Percentiles rank a stretch among this genome's conserved stretches.
Conservation (phyloP, 108 stramenopile species). For the Nitzschia sp. region DNA sequence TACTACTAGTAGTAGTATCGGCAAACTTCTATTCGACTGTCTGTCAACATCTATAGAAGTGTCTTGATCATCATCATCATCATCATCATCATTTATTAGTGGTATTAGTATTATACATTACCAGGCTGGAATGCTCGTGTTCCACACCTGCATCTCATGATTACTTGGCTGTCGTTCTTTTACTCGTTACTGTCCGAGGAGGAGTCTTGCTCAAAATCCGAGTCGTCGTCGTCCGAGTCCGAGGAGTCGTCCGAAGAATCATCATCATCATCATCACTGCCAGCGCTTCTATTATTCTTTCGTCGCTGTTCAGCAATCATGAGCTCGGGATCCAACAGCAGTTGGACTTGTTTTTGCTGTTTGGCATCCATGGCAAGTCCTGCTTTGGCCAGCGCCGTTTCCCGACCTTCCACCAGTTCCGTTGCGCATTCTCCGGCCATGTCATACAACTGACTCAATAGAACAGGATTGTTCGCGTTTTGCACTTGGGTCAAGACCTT, state of each 20-base stretch:
- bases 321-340: not conserved
- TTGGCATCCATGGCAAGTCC: not conserved
- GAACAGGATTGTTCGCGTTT: not conserved
- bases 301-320: not conserved
- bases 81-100: too few relatives aligned
- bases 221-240: not conserved
- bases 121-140: too few relatives aligned
- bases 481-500: slow-evolving; percentile 8
- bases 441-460: not conserved
- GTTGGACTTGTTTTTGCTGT: not conserved
- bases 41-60: too few relatives aligned
- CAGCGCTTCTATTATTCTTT: not conserved
- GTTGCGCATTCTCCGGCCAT: not conserved
- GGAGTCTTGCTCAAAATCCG: not conserved
- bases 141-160: too few relatives aligned
- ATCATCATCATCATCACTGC: not conserved
- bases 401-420: not conserved
- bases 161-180: too few relatives aligned
- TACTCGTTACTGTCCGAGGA: too few relatives aligned
- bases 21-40: too few relatives aligned
- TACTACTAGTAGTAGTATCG: too few relatives aligned
- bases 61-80: too few relatives aligned
- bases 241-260: slow-evolving; percentile 3
- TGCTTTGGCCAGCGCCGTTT: not conserved
- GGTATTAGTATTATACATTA: too few relatives aligned